A percentile compares a stretch with the other conserved stretches of the same genome.
Evolutionary conservation across 2,329 filamentous ascomycete genomes (phyloP).

Genomic region (Aspergillus sp.): DNA sequence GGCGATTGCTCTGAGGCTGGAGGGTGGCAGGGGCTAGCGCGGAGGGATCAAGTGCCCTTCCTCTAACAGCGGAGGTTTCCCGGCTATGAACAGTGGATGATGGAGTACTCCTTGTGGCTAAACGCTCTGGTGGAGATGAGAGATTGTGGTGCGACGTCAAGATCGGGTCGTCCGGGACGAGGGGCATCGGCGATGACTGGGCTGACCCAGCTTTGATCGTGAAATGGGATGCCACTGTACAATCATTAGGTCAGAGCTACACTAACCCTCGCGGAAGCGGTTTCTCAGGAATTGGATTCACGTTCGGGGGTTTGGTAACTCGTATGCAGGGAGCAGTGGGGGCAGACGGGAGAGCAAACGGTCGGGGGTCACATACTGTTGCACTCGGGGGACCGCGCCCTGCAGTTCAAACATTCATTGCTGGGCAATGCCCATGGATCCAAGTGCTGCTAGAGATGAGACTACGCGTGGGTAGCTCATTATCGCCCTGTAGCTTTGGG

Average conservation of each 20-base stretch:
- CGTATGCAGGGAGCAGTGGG: slow-evolving; percentile 15
- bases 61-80: slow-evolving; percentile 50
- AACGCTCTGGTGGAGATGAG: slow-evolving; percentile 43
- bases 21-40: slow-evolving; percentile 40
- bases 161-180: slow-evolving; percentile 46
- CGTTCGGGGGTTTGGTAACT: slow-evolving; percentile 7
- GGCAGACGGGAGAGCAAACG: slow-evolving; percentile 11
- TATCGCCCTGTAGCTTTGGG: slow-evolving; percentile 24
- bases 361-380: slow-evolving; percentile 27
- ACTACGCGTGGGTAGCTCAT: slow-evolving; percentile 25
- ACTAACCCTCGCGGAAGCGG: not conserved
- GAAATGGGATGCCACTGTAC: slow-evolving; percentile 43
- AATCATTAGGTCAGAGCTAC: slow-evolving; percentile 19
- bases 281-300: slow-evolving; percentile 3
- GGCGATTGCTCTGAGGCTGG: slow-evolving; percentile 39
- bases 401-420: slow-evolving; percentile 26
- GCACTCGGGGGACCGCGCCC: slow-evolving; percentile 18
- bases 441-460: slow-evolving; percentile 21
- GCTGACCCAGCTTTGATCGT: slow-evolving; percentile 43
- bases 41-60: slow-evolving; percentile 44
- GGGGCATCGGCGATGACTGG: slow-evolving; percentile 45
- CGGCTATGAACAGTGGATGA: slow-evolving; percentile 47
- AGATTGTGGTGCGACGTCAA: slow-evolving; percentile 43
- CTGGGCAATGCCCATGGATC: slow-evolving; percentile 21
- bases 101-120: slow-evolving; percentile 42